phyloP scores from a whole-genome alignment of 2,329 filamentous ascomycete species.

The Sordariomycetes sp. region DNA sequence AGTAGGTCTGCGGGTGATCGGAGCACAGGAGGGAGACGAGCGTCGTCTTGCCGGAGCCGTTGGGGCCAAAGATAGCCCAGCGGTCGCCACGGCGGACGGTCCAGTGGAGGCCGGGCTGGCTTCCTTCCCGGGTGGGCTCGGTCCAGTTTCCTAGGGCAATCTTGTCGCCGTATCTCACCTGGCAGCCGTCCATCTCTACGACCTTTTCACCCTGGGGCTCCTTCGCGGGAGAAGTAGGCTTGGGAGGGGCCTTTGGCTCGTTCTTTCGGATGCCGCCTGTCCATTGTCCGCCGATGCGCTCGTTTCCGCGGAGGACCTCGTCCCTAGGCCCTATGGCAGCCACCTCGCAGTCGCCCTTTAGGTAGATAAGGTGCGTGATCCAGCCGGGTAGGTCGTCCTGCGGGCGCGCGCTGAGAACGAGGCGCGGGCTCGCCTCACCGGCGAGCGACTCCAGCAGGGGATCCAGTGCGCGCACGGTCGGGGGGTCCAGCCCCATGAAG shows the following conservation, averaged over 20 bases:
- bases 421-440: conserved; percentile 48
- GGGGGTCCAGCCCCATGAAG: conserved; percentile 90
- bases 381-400: conserved; percentile 82
- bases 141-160: conserved; percentile 71
- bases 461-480: conserved; percentile 60
- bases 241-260: conserved; percentile 29
- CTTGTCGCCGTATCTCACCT: conserved; percentile 67
- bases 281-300: conserved; percentile 32
- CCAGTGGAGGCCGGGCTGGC: conserved; percentile 61
- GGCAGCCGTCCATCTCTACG: conserved; percentile 78
- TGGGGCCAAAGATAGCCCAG: conserved; percentile 88
- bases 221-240: conserved; percentile 14
- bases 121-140: conserved; percentile 36
- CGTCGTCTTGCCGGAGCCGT: conserved; percentile 93
- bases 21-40: conserved; percentile 85
- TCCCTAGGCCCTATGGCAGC: conserved; percentile 52
- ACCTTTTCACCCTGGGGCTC: conserved; percentile 39
- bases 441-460: conserved; percentile 57
- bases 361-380: conserved; percentile 72
- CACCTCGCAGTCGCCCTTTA: conserved; percentile 55
- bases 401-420: conserved; percentile 67
- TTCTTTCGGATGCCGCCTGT: conserved; percentile 29
- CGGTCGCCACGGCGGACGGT: conserved; percentile 70
- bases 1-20: conserved; percentile 91
- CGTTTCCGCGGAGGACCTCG: conserved; percentile 34